Percentiles rank a stretch among this genome's conserved stretches.
phyloP scores from a whole-genome alignment of 2,329 filamentous ascomycete species.

The Neofusicoccum ribis region DNA sequence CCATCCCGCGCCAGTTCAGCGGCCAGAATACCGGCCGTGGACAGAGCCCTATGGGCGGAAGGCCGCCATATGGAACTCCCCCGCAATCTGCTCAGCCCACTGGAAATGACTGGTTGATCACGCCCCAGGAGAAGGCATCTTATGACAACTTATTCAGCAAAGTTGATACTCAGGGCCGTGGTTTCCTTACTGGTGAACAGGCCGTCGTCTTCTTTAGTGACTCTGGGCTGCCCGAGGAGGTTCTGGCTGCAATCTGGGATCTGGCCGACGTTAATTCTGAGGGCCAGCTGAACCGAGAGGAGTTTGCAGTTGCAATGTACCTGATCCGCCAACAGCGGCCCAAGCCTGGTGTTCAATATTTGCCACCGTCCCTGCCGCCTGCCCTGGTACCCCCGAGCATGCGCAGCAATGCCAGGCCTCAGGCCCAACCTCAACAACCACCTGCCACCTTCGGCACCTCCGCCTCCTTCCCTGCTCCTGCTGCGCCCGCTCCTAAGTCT shows the following conservation, averaged over 20 bases:
- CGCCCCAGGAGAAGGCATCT: slow-evolving; percentile 76
- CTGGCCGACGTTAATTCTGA: slow-evolving; percentile 91
- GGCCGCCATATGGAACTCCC: slow-evolving; percentile 51
- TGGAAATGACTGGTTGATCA: slow-evolving; percentile 77
- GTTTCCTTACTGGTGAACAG: slow-evolving; percentile 89
- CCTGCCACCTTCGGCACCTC: slow-evolving; percentile 34
- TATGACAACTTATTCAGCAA: slow-evolving; percentile 85
- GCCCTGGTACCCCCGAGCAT: slow-evolving; percentile 85
- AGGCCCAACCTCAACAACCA: slow-evolving; percentile 37
- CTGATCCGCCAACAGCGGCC: slow-evolving; percentile 82
- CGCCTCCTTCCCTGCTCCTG: slow-evolving; percentile 54
- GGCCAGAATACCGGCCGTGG: slow-evolving; percentile 56
- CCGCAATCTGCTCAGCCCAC: slow-evolving; percentile 55
- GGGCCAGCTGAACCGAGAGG: slow-evolving; percentile 80
- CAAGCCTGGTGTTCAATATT: slow-evolving; percentile 64
- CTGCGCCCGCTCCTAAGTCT: slow-evolving; percentile 61
- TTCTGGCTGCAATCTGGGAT: slow-evolving; percentile 94
- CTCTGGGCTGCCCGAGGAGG: slow-evolving; percentile 84
- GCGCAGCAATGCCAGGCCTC: slow-evolving; percentile 61
- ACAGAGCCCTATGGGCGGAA: slow-evolving; percentile 56
- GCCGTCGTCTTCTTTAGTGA: slow-evolving; percentile 93
- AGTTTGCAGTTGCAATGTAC: slow-evolving; percentile 97
- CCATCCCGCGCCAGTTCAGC: slow-evolving; percentile 81
- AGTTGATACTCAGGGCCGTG: slow-evolving; percentile 77
- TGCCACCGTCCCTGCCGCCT: slow-evolving; percentile 76